Percentiles rank a stretch among this genome's conserved stretches.
Conservation (phyloP, 352 stramenopile species). For the Thalassiosira ordinaria region DNA sequence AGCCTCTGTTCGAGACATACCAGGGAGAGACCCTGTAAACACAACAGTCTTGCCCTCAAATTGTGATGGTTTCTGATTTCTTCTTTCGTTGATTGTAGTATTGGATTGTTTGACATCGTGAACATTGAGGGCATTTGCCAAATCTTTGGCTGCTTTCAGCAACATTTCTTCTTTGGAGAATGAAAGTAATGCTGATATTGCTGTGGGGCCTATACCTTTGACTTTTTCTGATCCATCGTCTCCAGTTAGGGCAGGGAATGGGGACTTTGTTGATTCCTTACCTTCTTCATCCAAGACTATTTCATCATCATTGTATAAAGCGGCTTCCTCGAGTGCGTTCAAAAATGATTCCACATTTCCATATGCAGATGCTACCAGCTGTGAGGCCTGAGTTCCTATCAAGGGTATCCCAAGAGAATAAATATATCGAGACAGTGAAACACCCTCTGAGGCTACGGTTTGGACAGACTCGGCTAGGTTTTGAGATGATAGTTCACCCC, state of each 20-base stretch:
- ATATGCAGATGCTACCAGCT: slow-evolving; percentile 70
- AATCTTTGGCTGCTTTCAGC: slow-evolving; percentile 62
- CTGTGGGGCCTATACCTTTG: slow-evolving; percentile 75
- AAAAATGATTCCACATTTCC: slow-evolving; percentile 67
- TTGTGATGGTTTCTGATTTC: slow-evolving; percentile 20
- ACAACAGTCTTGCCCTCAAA: slow-evolving; percentile 74
- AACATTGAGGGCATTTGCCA: slow-evolving; percentile 57
- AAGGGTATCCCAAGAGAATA: slow-evolving; percentile 78
- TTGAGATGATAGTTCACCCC: slow-evolving; percentile 69
- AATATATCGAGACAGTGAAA: slow-evolving; percentile 74
- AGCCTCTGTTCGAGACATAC: slow-evolving; percentile 60
- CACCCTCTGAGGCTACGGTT: slow-evolving; percentile 54
- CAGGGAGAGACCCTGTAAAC: slow-evolving; percentile 76
- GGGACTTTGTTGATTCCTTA: slow-evolving; percentile 23
- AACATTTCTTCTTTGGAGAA: slow-evolving; percentile 68
- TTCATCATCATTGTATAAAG: slow-evolving; percentile 17
- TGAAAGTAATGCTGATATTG: slow-evolving; percentile 60
- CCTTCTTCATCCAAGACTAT: slow-evolving; percentile 7
- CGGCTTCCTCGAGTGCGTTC: slow-evolving; percentile 57
- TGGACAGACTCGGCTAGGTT: slow-evolving; percentile 61
- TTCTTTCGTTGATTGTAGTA: too few species aligned
- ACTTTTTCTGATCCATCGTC: slow-evolving; percentile 38
- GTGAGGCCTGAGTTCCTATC: slow-evolving; percentile 70
- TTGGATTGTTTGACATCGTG: slow-evolving; percentile 49
- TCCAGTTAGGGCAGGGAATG: slow-evolving; percentile 34